Base-by-base conservation (phyloP, 2,329 filamentous ascomycete genomes). In the Hypomyces perniciosus region DNA sequence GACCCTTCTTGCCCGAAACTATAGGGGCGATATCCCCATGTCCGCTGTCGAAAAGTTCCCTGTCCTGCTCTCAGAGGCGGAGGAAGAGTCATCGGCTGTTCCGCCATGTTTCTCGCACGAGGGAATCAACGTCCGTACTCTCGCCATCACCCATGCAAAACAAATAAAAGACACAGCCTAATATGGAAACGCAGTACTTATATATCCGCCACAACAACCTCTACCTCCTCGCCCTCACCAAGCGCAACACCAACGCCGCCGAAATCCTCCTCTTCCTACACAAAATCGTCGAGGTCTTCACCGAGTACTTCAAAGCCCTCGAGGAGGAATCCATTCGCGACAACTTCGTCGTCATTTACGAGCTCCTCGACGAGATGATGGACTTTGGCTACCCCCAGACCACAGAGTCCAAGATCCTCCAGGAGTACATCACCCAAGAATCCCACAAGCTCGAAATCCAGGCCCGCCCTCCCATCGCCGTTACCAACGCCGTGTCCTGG, bases 121-220 rank as follows among this genome's bases (percentile, higher is more conserved):
- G 74, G 93, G 93, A 68, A 96, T 99, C 76, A 99, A 99, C 72
- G 89, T 93, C 76, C 57, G 85, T 79, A 55, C 48, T 28, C 30
- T 12, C 33, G 42, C 45, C 26, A 40, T 8, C 13, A 44, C 29
- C 48, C 28, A 42, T 37, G 28, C 56, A 40, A 60, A 30, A 30
- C 29, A 35, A 8, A 20, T 8, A 35, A 10, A 6, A 20, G 27
- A 7, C 34, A 26, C 12, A 13, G 29, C 37, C 48, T 51, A 35
- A 54, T 38, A 31, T 39, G 28, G 20, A 42, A 48, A 46, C 48
- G 47, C 48, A 95, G 88, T 99, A 97, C 72, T 88, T 99, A 66
- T 99, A 99, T 74, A 99, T 99, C 72, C 86, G 92, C 65, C 93
- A 99, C 74, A 97, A 95, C 75, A 99, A 99, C 74, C 87, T 99